phyloP scores from a whole-genome alignment of 2,329 filamentous ascomycete species.

The Epichloe aotearoae region DNA sequence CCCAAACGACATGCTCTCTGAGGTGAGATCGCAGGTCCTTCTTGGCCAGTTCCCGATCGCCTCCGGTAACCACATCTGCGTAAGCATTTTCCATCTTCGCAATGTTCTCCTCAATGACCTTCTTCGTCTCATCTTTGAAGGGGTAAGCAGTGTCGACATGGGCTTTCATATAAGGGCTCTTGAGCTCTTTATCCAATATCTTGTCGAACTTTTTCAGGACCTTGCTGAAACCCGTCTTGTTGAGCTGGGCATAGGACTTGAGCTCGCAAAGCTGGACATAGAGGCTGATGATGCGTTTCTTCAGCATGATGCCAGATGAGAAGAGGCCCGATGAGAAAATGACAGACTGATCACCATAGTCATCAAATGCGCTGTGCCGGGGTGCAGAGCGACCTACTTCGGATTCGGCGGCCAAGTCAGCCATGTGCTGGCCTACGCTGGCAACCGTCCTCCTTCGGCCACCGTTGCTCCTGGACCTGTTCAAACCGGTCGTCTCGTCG shows the following conservation, averaged over 20 bases:
- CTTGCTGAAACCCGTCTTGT: constrained; percentile 92
- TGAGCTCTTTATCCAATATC: constrained; percentile 72
- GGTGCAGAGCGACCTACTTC: constrained; percentile 42
- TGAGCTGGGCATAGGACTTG: constrained; percentile 90
- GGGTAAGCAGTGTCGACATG: constrained; percentile 68
- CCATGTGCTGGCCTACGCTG: constrained; percentile 25
- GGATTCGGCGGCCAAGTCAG: constrained; percentile 48
- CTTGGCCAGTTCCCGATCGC: constrained; percentile 62
- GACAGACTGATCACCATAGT: constrained; percentile 64
- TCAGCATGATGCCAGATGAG: constrained; percentile 67
- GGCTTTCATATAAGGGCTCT: constrained; percentile 59
- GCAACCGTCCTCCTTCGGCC: constrained; percentile 26
- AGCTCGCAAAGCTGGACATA: constrained; percentile 92
- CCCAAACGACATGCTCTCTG: constrained; percentile 95
- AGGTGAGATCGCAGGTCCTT: constrained; percentile 82
- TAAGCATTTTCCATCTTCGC: constrained; percentile 65
- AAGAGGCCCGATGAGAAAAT: constrained; percentile 47
- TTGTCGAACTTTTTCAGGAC: constrained; percentile 99
- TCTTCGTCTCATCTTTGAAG: constrained; percentile 62
- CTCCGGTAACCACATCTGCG: constrained; percentile 67
- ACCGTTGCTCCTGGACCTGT: constrained; percentile 27
- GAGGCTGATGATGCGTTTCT: constrained; percentile 75
- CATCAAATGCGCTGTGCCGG: constrained; percentile 59
- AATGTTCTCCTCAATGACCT: constrained; percentile 58
- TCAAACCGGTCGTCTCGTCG: constrained; percentile 43